Percentiles rank a stretch among this genome's conserved stretches.
phyloP scores from a whole-genome alignment of 106 monocot genomes.

The Phalaenopsis aphrodite region DNA sequence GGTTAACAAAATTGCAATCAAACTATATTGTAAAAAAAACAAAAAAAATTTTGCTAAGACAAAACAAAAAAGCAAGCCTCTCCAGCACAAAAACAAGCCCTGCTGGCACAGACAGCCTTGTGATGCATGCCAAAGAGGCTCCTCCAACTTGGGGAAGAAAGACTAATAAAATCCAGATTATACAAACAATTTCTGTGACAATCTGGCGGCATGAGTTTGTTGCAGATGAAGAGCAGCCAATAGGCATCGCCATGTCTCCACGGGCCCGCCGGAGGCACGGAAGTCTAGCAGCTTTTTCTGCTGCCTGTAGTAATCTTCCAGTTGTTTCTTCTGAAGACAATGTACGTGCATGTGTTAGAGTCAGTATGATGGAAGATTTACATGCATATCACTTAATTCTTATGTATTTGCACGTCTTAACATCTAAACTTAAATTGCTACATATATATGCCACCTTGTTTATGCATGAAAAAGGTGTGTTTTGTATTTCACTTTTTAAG shows the following conservation, averaged over 20 bases:
- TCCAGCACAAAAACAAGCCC: neutral
- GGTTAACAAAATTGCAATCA: constrained; percentile 13
- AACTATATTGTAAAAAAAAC: constrained; percentile 1
- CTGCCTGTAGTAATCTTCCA: constrained; percentile 81
- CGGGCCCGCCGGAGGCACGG: constrained; percentile 38
- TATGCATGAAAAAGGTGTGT: too few species aligned
- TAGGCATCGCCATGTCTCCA: constrained; percentile 70
- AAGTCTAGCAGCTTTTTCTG: constrained; percentile 78
- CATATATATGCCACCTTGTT: too few species aligned
- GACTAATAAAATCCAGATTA: constrained; percentile 4
- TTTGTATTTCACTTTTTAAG: too few species aligned
- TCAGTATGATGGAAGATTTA: neutral
- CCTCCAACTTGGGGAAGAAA: neutral
- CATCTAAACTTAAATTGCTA: too few species aligned
- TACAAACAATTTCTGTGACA: constrained; percentile 41
- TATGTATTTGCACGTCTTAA: too few species aligned
- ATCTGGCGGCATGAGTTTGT: constrained; percentile 37
- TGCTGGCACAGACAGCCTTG: neutral
- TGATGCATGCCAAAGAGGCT: neutral
- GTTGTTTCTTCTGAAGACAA: constrained; percentile 40
- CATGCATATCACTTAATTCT: too few species aligned
- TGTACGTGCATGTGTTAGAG: neutral
- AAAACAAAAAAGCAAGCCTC: neutral
- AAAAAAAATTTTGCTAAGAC: neutral
- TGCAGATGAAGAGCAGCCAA: constrained; percentile 76